Evolutionary conservation across 768 basidiomycete species (phyloP).

Genomic region (Floccularia luteovirens): DNA sequence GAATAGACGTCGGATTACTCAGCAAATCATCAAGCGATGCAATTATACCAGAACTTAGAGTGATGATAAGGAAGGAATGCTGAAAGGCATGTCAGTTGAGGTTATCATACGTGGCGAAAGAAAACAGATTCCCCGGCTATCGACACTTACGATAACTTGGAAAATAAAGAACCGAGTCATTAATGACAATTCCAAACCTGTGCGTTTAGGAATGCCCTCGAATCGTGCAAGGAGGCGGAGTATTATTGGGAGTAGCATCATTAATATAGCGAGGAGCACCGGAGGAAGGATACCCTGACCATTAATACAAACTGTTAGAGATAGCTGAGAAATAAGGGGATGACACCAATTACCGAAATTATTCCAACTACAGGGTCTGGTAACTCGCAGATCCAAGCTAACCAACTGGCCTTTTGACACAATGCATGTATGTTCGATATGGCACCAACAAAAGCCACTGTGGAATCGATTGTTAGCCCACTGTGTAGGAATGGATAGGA

Average conservation of each 20-base stretch:
- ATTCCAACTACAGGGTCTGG: conserved; percentile 68
- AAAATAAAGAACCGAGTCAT: conserved; percentile 93
- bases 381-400: conserved; percentile 77
- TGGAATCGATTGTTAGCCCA: no score
- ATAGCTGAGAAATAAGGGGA: not conserved
- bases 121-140: no score
- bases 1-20: conserved; percentile 61
- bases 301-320: not conserved
- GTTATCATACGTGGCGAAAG: not conserved
- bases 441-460: conserved; percentile 77
- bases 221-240: conserved; percentile 74
- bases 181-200: conserved; percentile 78
- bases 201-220: conserved; percentile 85
- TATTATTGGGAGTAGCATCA: conserved; percentile 81
- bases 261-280: conserved; percentile 80
- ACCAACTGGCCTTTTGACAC: conserved; percentile 56
- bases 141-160: conserved; percentile 72
- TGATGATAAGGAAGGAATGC: conserved; percentile 93
- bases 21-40: conserved; percentile 57
- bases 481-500: no score
- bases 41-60: conserved; percentile 78
- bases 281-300: conserved; percentile 79
- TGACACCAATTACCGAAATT: conserved; percentile 33
- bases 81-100: conserved; percentile 16
- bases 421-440: conserved; percentile 77